phyloP scores from a whole-genome alignment of 2,329 filamentous ascomycete species.

The Cercospora sp. region DNA sequence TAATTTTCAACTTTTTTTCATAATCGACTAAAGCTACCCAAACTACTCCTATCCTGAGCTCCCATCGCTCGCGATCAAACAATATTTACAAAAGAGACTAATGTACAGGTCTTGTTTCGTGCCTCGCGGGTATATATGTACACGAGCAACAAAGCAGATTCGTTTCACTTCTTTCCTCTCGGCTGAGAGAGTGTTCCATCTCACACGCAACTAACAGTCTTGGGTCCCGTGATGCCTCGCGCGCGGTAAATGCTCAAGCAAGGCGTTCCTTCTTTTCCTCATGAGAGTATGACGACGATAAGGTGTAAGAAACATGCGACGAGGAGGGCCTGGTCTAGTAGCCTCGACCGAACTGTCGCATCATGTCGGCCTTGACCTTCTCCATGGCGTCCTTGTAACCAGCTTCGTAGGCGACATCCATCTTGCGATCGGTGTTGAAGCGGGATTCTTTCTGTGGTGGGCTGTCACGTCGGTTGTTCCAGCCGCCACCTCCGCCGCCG shows the following conservation, averaged over 20 bases:
- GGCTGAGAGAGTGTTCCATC: neutral
- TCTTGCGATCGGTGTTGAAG: conserved; percentile 28
- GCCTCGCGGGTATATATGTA: neutral
- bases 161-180: neutral
- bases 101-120: conserved; percentile 1
- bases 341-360: conserved; percentile 22
- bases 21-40: neutral
- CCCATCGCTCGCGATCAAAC: neutral
- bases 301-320: neutral
- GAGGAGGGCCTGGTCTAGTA: neutral
- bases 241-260: conserved; percentile 7
- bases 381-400: conserved; percentile 31
- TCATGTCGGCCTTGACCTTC: conserved; percentile 30
- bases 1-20: neutral
- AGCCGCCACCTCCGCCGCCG: conserved; percentile 3
- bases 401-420: conserved; percentile 30
- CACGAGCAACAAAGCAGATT: neutral
- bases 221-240: neutral
- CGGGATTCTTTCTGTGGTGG: conserved; percentile 14
- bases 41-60: neutral
- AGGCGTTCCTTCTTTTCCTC: neutral
- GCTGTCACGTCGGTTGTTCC: conserved; percentile 7
- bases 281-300: neutral
- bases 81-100: conserved; percentile 11
- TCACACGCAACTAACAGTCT: conserved; percentile 1